Conservation (phyloP, 2,329 filamentous ascomycete species). For the Zalaria obscura region DNA sequence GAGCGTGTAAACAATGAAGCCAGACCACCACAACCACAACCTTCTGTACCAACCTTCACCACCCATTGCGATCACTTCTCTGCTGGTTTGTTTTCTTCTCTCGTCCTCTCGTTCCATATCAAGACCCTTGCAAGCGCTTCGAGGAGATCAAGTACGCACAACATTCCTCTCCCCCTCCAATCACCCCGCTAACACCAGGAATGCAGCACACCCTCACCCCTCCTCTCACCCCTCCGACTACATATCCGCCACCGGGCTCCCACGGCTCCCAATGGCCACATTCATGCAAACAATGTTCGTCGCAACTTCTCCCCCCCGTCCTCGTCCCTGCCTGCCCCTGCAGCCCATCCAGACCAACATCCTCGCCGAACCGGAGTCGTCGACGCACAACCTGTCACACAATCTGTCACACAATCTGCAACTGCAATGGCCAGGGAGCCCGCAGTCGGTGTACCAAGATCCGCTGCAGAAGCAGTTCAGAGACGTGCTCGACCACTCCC, state of each 20-base stretch:
- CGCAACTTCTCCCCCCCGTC: conserved; percentile 20
- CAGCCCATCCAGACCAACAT: conserved; percentile 27
- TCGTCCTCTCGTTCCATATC: too few relatives aligned
- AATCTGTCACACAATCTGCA: conserved; percentile 5
- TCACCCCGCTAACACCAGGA: conserved; percentile 8
- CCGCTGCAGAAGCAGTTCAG: conserved; percentile 17
- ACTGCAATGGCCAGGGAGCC: conserved; percentile 13
- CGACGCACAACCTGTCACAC: conserved; percentile 3
- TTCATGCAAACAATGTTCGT: conserved; percentile 75
- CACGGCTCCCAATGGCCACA: conserved; percentile 46
- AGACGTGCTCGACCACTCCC: conserved; percentile 6
- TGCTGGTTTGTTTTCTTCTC: too few relatives aligned
- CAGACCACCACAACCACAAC: too few relatives aligned
- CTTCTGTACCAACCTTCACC: too few relatives aligned
- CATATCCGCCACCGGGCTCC: neutral
- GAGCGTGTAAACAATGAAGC: too few relatives aligned
- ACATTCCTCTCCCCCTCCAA: neutral
- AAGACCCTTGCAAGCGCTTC: too few relatives aligned
- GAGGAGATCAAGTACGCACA: too few relatives aligned
- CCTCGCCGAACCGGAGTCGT: conserved; percentile 28
- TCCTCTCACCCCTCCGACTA: neutral
- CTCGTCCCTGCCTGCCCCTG: conserved; percentile 21
- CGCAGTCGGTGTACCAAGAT: conserved; percentile 15
- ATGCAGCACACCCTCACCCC: conserved; percentile 3
- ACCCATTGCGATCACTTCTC: too few relatives aligned